Evolutionary conservation across 2,329 filamentous ascomycete genomes (phyloP), one percentile per base, ranked within the genome.

Genomic region (Fonsecaea erecta): DNA sequence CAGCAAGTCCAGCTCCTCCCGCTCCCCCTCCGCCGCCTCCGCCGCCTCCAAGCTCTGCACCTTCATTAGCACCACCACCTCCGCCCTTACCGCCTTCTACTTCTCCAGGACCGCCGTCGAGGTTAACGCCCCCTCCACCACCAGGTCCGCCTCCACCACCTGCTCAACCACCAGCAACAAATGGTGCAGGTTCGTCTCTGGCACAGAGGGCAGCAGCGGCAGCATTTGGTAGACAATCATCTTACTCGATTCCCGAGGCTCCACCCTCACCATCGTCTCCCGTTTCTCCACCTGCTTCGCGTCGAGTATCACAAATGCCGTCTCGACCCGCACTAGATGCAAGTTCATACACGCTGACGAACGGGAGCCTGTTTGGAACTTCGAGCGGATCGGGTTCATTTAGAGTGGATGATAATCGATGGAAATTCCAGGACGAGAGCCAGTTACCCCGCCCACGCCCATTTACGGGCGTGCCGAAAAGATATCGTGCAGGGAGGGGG

Each of bases 401-500:
- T 30, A 46, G 48, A 11, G 87, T 97, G 56, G 86, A 92, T 68
- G 95, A 98, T 76, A 77, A 83, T 60, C 84, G 94, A 71, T 99
- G 93, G 88, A 90, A 89, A 69, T 99, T 97, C 75, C 90, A 94
- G 72, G 86, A 89, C 53, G 94, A 97, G 72, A 85, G 84, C 37
- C 84, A 91, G 71, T 83, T 98, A 53, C 94, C 95, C 0, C 94
- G 93, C 72, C 94, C 94, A 24, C 85, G 94, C 73, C 88, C 90
- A 1, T 97, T 96, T 74, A 79, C 83, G 1, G 90, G 90, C n/a
- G 87, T 86, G 2, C 80, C 84, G 21, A 93, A 90, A 76, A 88
- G 87, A 75, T 99, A 98, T 78, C 85, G 94, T 68, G 95, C 95
- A 37, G 95, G 95, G 8, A 86, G 94, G 75, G 94, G 93, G 34